A percentile compares a stretch with the other conserved stretches of the same genome.
Conservation (phyloP, 1,139 yeast genomes). For the Saccharomyces hybrid region DNA sequence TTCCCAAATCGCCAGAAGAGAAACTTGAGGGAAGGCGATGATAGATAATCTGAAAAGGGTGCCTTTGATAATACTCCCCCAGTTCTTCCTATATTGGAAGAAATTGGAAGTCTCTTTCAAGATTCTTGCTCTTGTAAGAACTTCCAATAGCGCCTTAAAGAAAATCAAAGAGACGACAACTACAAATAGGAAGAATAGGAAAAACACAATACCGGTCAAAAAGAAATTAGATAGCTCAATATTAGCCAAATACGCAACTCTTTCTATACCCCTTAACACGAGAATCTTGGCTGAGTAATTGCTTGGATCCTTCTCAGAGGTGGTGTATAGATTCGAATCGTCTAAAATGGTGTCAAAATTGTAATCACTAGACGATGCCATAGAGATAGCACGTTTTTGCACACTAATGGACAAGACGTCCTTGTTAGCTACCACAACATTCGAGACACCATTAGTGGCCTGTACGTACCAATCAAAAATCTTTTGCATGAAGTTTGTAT, state of each 20-base stretch:
- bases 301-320: slow-evolving; percentile 54
- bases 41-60: slow-evolving; percentile 73
- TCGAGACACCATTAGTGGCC: slow-evolving; percentile 87
- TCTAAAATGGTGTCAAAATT: slow-evolving; percentile 44
- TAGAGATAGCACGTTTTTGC: slow-evolving; percentile 37
- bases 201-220: slow-evolving; percentile 81
- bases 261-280: slow-evolving; percentile 81
- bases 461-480: slow-evolving; percentile 93
- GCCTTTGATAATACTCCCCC: slow-evolving; percentile 82
- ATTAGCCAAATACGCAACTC: slow-evolving; percentile 77
- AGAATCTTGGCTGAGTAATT: slow-evolving; percentile 52
- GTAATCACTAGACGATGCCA: slow-evolving; percentile 31
- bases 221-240: slow-evolving; percentile 83
- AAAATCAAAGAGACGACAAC: slow-evolving; percentile 56
- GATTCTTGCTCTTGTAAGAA: slow-evolving; percentile 51
- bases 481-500: slow-evolving; percentile 70
- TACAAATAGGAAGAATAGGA: slow-evolving; percentile 70
- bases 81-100: slow-evolving; percentile 68
- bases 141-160: slow-evolving; percentile 70
- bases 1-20: slow-evolving; percentile 84
- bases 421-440: slow-evolving; percentile 58
- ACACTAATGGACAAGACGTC: slow-evolving; percentile 64
- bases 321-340: slow-evolving; percentile 54
- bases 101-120: slow-evolving; percentile 55
- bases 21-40: slow-evolving; percentile 79